Conservation (phyloP, 148 eudicot genomes). For the Rhododendron henanense region DNA sequence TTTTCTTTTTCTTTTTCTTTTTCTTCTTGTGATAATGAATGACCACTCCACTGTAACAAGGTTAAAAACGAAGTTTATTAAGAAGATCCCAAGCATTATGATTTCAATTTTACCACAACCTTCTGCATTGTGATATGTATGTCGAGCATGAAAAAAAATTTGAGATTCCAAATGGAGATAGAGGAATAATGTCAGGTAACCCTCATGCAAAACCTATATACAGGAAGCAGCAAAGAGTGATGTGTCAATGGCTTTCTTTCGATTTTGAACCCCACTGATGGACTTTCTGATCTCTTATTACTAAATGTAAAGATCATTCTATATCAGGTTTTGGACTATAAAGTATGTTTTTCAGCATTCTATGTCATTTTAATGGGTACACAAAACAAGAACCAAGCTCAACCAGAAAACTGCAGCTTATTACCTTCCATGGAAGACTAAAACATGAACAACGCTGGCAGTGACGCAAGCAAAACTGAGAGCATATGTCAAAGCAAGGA, state of each 20-base stretch:
- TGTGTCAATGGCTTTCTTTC: no score
- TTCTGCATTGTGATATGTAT: background rate
- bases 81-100: background rate
- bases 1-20: no score
- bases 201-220: no score
- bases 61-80: no score
- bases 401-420: conserved; percentile 8
- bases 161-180: background rate
- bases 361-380: background rate
- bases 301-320: background rate
- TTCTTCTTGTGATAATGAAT: no score
- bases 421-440: conserved; percentile 72
- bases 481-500: conserved; percentile 48
- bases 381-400: background rate
- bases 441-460: conserved; percentile 57
- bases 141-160: background rate
- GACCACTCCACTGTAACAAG: no score
- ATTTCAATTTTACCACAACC: background rate
- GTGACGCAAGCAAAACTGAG: conserved; percentile 53
- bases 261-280: no score
- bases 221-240: no score
- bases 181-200: no score
- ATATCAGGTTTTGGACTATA: background rate
- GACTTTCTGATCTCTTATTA: no score
- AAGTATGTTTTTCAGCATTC: background rate